A percentile compares a stretch with the other conserved stretches of the same genome.
Evolutionary conservation across 768 basidiomycete species (phyloP).

Genomic region (Pholiota molesta): DNA sequence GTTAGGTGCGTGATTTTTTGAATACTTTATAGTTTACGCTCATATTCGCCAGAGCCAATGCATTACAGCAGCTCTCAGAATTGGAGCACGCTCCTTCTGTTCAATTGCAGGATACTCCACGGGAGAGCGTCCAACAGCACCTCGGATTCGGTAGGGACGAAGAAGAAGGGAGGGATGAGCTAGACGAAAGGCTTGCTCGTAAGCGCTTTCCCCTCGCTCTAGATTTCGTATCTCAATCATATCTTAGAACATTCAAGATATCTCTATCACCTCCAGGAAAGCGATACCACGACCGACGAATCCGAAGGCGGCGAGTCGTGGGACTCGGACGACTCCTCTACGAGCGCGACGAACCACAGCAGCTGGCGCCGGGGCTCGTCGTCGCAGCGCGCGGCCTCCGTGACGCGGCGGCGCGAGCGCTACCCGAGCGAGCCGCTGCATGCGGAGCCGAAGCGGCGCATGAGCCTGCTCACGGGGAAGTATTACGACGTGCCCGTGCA

Average conservation of each 20-base stretch:
- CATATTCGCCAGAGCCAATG: slow-evolving; percentile 34
- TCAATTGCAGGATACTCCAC: slow-evolving; percentile 81
- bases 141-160: slow-evolving; percentile 58
- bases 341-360: slow-evolving; percentile 6
- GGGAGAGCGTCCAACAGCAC: slow-evolving; percentile 65
- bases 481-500: slow-evolving; percentile 53
- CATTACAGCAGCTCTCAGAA: slow-evolving; percentile 47
- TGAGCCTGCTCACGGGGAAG: slow-evolving; percentile 69
- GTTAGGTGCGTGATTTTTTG: too few species aligned
- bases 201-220: background rate
- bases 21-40: too few species aligned
- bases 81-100: slow-evolving; percentile 77
- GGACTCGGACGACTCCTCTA: slow-evolving; percentile 46
- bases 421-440: slow-evolving; percentile 20
- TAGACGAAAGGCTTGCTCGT: slow-evolving; percentile 78
- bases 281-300: slow-evolving; percentile 45
- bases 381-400: slow-evolving; percentile 1
- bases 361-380: slow-evolving; percentile 12
- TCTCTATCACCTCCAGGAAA: slow-evolving; percentile 61
- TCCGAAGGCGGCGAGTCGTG: slow-evolving; percentile 47
- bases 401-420: slow-evolving; percentile 20
- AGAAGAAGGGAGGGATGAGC: slow-evolving; percentile 54
- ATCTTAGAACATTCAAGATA: slow-evolving; percentile 64
- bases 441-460: slow-evolving; percentile 47
- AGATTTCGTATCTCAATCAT: background rate